Conservation (phyloP, 192 early-diverging fungal species). For the Coemansia sp. region DNA sequence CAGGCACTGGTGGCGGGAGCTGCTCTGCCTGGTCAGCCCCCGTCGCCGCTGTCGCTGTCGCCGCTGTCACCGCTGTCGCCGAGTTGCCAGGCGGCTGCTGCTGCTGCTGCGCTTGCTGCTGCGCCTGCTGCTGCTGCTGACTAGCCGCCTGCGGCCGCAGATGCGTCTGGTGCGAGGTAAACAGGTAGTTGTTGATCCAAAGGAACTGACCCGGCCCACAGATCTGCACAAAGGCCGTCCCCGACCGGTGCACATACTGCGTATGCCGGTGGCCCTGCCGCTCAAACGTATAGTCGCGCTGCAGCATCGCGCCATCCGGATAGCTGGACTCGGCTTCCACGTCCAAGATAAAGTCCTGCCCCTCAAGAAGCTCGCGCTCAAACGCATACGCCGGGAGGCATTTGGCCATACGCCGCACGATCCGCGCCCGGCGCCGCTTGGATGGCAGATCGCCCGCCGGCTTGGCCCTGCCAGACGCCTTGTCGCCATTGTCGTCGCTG, state of each 20-base stretch:
- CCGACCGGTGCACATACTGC: conserved; percentile 90
- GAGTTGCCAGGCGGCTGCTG: conserved; percentile 3
- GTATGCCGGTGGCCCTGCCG: conserved; percentile 62
- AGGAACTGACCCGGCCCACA: conserved; percentile 71
- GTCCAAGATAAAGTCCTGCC: conserved; percentile 88
- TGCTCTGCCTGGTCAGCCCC: too few relatives aligned
- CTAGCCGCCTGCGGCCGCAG: conserved; percentile 15
- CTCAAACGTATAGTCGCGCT: conserved; percentile 61
- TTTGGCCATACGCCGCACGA: conserved; percentile 13
- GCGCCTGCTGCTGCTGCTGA: conserved; percentile 5
- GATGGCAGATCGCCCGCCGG: background rate
- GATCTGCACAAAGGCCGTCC: conserved; percentile 94
- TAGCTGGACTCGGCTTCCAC: conserved; percentile 86
- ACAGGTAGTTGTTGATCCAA: conserved; percentile 88
- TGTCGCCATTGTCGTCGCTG: background rate
- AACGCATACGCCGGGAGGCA: conserved; percentile 66
- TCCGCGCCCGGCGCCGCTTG: conserved; percentile 1
- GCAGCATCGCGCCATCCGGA: conserved; percentile 65
- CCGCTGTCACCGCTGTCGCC: background rate
- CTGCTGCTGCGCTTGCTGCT: conserved; percentile 1
- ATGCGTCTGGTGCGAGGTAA: conserved; percentile 38
- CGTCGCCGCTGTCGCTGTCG: background rate
- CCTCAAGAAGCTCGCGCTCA: conserved; percentile 79
- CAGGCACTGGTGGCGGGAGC: too few relatives aligned
- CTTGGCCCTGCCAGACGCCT: background rate